phyloP scores from a whole-genome alignment of 148 eudicot species.

The Rhododendron williamsianum region DNA sequence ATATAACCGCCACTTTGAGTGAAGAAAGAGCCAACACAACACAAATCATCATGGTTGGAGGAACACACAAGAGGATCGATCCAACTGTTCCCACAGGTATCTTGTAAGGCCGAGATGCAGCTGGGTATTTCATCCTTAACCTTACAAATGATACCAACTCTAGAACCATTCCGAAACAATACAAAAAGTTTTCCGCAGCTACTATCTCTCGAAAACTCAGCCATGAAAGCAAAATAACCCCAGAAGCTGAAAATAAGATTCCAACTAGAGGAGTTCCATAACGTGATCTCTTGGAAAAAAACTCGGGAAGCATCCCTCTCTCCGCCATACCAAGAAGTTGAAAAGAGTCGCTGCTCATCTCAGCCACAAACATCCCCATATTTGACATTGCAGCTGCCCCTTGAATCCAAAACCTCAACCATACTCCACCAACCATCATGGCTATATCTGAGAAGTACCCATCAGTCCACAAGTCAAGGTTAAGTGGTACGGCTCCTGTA shows the following conservation, averaged over 20 bases:
- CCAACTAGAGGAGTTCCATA: slow-evolving; percentile 10
- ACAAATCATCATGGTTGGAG: slow-evolving; percentile 7
- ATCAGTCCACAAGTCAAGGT: slow-evolving; percentile 9
- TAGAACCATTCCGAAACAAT: slow-evolving; percentile 2
- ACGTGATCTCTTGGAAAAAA: slow-evolving; percentile 11
- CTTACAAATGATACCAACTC: slow-evolving; percentile 8
- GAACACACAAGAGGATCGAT: slow-evolving; percentile 5
- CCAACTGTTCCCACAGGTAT: slow-evolving; percentile 10
- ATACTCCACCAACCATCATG: slow-evolving; percentile 6
- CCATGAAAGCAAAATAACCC: slow-evolving; percentile 10
- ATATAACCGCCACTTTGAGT: slow-evolving; percentile 8
- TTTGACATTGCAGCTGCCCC: slow-evolving; percentile 15
- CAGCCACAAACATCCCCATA: slow-evolving; percentile 15
- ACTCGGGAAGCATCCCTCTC: slow-evolving; percentile 11
- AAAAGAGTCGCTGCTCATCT: slow-evolving; percentile 14
- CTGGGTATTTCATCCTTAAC: slow-evolving; percentile 9
- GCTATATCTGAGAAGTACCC: slow-evolving; percentile 7
- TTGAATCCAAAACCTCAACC: slow-evolving; percentile 10
- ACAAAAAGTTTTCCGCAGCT: slow-evolving; percentile 8
- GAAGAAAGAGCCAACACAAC: slow-evolving; percentile 10
- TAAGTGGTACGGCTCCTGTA: background rate
- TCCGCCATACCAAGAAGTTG: slow-evolving; percentile 12
- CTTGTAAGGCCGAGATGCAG: slow-evolving; percentile 12
- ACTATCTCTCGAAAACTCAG: slow-evolving; percentile 7
- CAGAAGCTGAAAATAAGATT: slow-evolving; percentile 11